Conservation (phyloP, 2,329 filamentous ascomycete species). For the Falciphora oryzae region DNA sequence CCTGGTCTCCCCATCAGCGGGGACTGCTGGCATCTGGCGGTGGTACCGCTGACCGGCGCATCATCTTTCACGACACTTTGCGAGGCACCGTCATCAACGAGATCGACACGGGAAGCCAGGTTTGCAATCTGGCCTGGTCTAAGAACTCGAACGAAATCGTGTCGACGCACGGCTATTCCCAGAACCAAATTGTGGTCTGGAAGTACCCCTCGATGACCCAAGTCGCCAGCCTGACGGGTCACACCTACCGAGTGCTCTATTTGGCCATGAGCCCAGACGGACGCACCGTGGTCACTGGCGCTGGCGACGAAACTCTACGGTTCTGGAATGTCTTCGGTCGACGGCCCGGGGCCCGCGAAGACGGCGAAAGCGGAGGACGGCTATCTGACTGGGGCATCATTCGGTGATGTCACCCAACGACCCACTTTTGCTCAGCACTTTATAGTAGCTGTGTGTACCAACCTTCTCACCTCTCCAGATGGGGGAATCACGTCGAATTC, state of each 20-base stretch:
- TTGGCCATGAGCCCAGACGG: conserved; percentile 97
- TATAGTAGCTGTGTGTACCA: no score
- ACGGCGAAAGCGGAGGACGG: conserved; percentile 55
- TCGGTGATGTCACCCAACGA: conserved; percentile 40
- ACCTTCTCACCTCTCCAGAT: neutral
- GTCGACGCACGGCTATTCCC: conserved; percentile 92
- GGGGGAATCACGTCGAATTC: neutral
- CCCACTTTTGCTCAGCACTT: no score
- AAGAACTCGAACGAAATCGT: conserved; percentile 98
- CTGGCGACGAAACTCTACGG: conserved; percentile 88
- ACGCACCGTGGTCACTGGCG: conserved; percentile 87
- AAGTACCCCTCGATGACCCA: conserved; percentile 99
- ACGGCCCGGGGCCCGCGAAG: conserved; percentile 65
- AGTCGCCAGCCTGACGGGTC: conserved; percentile 88
- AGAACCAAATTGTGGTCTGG: conserved; percentile 99
- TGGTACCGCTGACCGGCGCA: conserved; percentile 89
- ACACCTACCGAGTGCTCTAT: conserved; percentile 87
- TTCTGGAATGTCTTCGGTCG: conserved; percentile 97
- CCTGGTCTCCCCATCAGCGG: conserved; percentile 95
- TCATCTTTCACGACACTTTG: conserved; percentile 96
- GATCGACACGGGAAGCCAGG: conserved; percentile 93
- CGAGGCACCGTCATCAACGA: conserved; percentile 78
- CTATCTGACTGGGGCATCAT: conserved; percentile 81
- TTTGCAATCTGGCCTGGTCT: conserved; percentile 97
- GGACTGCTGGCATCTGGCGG: conserved; percentile 92